phyloP scores from a whole-genome alignment of 495 filamentous ascomycete species.

The Pyrenopolyporus hunteri region DNA sequence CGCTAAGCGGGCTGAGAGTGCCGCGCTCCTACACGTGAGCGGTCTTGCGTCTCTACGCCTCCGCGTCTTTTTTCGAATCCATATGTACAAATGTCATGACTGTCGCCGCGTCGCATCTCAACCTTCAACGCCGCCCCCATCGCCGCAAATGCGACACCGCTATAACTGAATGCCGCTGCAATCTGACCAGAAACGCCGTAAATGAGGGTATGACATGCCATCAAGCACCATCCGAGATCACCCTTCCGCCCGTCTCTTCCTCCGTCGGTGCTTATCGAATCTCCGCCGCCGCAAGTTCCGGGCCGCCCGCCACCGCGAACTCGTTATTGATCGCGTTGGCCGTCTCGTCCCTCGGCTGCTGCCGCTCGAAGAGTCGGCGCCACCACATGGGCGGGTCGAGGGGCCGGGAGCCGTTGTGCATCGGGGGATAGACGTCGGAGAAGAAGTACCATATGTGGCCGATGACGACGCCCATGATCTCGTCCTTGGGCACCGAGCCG shows the following conservation, averaged over 20 bases:
- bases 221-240: conserved; percentile 1
- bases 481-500: conserved; percentile 88
- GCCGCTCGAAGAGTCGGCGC: conserved; percentile 78
- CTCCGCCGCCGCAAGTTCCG: conserved; percentile 47
- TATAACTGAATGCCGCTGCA: conserved; percentile 17
- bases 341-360: conserved; percentile 51
- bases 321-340: conserved; percentile 58
- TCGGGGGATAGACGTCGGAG: conserved; percentile 90
- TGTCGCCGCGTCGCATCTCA: conserved; percentile 8
- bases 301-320: conserved; percentile 55
- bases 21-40: too few relatives aligned
- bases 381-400: conserved; percentile 93
- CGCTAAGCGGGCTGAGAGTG: too few relatives aligned
- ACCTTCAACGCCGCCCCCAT: conserved; percentile 31
- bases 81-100: conserved; percentile 26
- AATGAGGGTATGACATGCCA: conserved; percentile 36
- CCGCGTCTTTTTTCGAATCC: background rate
- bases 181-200: conserved; percentile 33
- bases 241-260: too few relatives aligned
- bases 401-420: conserved; percentile 83
- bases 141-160: conserved; percentile 11
- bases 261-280: conserved; percentile 25
- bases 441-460: conserved; percentile 99
- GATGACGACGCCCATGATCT: conserved; percentile 90
- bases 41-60: background rate